Conservation (phyloP, 1,284 basidiomycete species). For the Hypsizygus ulmarius region DNA sequence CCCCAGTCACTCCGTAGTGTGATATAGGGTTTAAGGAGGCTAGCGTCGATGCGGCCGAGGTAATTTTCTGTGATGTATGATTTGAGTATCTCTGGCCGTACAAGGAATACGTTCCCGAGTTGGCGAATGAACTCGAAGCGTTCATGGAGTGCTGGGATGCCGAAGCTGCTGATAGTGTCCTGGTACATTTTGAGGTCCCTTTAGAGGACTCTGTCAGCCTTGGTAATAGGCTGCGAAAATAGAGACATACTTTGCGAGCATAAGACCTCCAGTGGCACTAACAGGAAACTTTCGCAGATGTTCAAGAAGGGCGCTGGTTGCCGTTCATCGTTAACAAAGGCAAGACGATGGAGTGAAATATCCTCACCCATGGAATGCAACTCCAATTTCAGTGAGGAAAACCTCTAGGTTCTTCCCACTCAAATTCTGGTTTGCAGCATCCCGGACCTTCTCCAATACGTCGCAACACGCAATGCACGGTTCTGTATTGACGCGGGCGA, state of each 20-base stretch:
- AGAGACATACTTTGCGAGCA: conserved; percentile 88
- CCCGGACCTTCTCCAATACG: conserved; percentile 77
- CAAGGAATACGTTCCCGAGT: conserved; percentile 95
- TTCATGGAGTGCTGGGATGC: conserved; percentile 82
- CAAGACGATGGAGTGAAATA: background rate
- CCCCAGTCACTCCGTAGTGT: conserved; percentile 89
- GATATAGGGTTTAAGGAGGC: conserved; percentile 88
- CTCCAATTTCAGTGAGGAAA: conserved; percentile 92
- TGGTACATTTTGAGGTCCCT: conserved; percentile 98
- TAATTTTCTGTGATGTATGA: conserved; percentile 92
- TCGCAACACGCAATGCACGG: conserved; percentile 91
- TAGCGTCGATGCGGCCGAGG: conserved; percentile 87
- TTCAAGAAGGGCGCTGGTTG: conserved; percentile 81
- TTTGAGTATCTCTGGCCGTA: conserved; percentile 88
- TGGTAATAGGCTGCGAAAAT: background rate
- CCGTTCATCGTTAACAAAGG: background rate
- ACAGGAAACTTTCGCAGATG: conserved; percentile 97
- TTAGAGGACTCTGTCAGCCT: conserved; percentile 12
- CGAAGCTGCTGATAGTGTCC: conserved; percentile 82
- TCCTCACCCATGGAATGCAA: conserved; percentile 86
- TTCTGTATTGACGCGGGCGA: conserved; percentile 93
- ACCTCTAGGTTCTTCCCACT: conserved; percentile 91
- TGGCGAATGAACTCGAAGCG: conserved; percentile 99
- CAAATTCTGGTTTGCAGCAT: conserved; percentile 69
- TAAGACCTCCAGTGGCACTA: conserved; percentile 93